Evolutionary conservation across 225 moss, liverwort and hornwort genomes (phyloP).

Genomic region (Straminergon stramineum): DNA sequence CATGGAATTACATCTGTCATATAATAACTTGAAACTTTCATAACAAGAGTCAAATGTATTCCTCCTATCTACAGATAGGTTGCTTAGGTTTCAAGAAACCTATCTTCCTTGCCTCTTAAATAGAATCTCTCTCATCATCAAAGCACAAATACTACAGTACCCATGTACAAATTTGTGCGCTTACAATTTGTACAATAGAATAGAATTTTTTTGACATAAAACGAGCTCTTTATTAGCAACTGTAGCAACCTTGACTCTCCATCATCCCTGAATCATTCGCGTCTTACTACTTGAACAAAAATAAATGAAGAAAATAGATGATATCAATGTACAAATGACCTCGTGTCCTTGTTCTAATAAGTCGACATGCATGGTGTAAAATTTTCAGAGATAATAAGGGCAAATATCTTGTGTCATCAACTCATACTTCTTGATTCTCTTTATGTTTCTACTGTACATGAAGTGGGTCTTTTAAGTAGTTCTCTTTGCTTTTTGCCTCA

Average conservation of each 20-base stretch:
- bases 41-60: neutral
- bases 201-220: neutral
- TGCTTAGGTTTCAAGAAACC: neutral
- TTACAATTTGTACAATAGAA: neutral
- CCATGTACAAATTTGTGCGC: neutral
- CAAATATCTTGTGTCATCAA: neutral
- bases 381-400: neutral
- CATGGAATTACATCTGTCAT: neutral
- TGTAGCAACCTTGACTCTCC: neutral
- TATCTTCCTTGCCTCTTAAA: neutral
- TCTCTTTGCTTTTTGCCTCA: neutral
- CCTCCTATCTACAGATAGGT: neutral
- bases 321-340: neutral
- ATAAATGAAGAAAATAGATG: neutral
- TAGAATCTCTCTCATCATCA: neutral
- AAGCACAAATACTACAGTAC: neutral
- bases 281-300: neutral
- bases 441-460: neutral
- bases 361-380: neutral
- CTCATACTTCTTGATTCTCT: neutral
- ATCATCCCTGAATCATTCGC: neutral
- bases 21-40: neutral
- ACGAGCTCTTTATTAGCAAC: neutral
- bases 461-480: neutral
- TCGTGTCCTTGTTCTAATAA: too few relatives aligned